Percentiles rank a stretch among this genome's conserved stretches.
Evolutionary conservation across 306 rosid genomes (phyloP).

Genomic region (Quercus engelmannii): DNA sequence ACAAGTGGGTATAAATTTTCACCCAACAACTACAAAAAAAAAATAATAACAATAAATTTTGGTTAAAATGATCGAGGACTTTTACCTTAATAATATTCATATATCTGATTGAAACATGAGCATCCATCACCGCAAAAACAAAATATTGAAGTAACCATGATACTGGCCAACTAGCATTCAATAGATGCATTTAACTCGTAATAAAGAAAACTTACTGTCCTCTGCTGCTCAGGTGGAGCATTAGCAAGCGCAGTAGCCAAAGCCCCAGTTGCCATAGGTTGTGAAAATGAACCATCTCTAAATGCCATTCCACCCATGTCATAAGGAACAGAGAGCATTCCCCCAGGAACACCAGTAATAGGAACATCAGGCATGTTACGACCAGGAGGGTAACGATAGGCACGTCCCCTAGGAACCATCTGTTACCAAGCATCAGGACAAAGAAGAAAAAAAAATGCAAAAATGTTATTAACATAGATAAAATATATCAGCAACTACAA

Average conservation of each 20-base stretch:
- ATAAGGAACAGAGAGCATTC: constrained; percentile 52
- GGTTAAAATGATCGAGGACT: background rate
- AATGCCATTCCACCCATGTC: constrained; percentile 58
- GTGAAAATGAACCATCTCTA: constrained; percentile 43
- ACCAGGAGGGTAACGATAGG: constrained; percentile 70
- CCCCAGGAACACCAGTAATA: constrained; percentile 49
- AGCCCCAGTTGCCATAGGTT: constrained; percentile 47
- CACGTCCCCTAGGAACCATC: constrained; percentile 80
- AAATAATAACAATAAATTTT: background rate
- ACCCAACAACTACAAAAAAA: constrained; percentile 60
- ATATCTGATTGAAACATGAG: background rate
- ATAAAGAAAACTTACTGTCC: constrained; percentile 45
- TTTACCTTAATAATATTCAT: background rate
- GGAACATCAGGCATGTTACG: constrained; percentile 57
- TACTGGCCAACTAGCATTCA: background rate
- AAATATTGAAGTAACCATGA: background rate
- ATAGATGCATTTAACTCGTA: background rate
- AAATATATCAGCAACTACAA: background rate
- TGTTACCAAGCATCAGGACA: background rate
- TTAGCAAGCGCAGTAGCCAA: constrained; percentile 70
- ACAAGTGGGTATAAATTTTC: constrained; percentile 67
- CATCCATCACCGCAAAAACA: background rate
- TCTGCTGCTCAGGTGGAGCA: constrained; percentile 63
- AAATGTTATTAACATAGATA: background rate
- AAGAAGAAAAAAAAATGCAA: background rate